Evolutionary conservation across 2,329 filamentous ascomycete species (phyloP), one percentile per base, ranked within the genome.

Genomic region (Emmonsiellopsis sp.): DNA sequence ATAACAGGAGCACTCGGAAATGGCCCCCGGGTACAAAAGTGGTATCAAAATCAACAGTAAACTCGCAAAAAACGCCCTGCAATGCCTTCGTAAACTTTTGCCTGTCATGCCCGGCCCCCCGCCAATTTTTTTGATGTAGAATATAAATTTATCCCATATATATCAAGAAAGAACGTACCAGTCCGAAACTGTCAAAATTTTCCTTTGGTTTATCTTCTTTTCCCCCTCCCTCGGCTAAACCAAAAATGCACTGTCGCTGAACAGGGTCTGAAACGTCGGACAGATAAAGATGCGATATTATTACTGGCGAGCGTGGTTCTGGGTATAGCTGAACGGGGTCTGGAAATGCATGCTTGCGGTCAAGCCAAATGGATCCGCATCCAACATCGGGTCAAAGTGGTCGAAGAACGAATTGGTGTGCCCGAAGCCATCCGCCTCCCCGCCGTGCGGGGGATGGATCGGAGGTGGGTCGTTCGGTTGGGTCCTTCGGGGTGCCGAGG

Each of bases 311-410:
- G 67, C 55, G 60, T 68, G 64, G 56, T 63, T 66, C 55, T 73
- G 69, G 53, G 70, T 65, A 57, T 72, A 75, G 55, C 70, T 72
- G 69, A 91, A 93, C 53, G 88, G 86, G 2, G 86, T 87, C 9
- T 90, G 90, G 63, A 95, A 95, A 60, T 92, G 88, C 92, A 95
- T 95, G 72, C 88, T 95, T 37, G 91, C 91, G 55, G 87, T 92
- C 51, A 96, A 77, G 10, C 91, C 91, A 63, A 96, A 97, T 0
- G 92, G 92, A 69, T 96, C 91, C 70, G 90, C 88, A 66, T 96
- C 91, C 48, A 95, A 76, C 72, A 90, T 88, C 14, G 90, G 87
- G 63, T 96, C 91, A 65, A 88, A 95, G 11, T 82, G 78, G 60
- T 85, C 82, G 63, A 86, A 79, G 39, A 83, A 74, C 52, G 75